These are phyloP conservation scores for Raddia distichophylla DNA, from an alignment of 176 grass and related monocot species.

Conservation along the genomic window DNA sequence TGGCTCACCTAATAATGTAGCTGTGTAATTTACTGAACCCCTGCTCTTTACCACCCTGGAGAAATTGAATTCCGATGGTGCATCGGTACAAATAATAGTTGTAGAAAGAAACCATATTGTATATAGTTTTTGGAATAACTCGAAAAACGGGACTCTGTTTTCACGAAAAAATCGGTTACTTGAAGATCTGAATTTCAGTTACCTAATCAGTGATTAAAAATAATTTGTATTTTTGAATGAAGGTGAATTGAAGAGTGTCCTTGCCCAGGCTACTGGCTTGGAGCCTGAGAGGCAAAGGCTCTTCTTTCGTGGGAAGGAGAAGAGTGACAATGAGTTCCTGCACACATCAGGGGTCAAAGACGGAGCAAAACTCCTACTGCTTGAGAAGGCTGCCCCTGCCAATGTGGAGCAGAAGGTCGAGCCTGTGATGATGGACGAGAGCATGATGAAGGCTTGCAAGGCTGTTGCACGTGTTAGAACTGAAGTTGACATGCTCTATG, in stretches of 20 bases:
- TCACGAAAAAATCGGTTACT: not conserved
- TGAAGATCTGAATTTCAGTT: not conserved
- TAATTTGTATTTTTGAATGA: conserved; percentile 31
- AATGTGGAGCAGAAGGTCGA: conserved; percentile 59
- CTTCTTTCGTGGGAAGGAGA: conserved; percentile 86
- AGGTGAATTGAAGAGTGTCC: conserved; percentile 85
- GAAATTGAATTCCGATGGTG: not conserved
- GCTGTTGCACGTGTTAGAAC: conserved; percentile 57
- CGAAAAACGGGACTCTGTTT: not conserved
- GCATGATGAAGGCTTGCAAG: conserved; percentile 67
- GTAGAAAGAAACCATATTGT: not conserved
- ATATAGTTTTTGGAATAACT: not conserved
- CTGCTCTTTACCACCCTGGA: not conserved
- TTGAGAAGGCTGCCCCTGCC: conserved; percentile 61
- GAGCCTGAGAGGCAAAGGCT: conserved; percentile 77
- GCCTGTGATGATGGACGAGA: conserved; percentile 58
- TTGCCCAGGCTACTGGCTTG: conserved; percentile 63
- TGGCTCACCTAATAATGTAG: no score
- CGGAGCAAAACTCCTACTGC: conserved; percentile 75
- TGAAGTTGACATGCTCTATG: conserved; percentile 79
- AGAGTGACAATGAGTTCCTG: conserved; percentile 66
- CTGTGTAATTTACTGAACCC: not conserved
- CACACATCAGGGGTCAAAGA: conserved; percentile 75
- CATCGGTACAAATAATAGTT: not conserved
- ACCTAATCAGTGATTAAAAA: not conserved